A percentile compares a stretch with the other conserved stretches of the same genome.
Conservation (phyloP, 1,284 basidiomycete genomes). For the Quambalaria eucalypti region DNA sequence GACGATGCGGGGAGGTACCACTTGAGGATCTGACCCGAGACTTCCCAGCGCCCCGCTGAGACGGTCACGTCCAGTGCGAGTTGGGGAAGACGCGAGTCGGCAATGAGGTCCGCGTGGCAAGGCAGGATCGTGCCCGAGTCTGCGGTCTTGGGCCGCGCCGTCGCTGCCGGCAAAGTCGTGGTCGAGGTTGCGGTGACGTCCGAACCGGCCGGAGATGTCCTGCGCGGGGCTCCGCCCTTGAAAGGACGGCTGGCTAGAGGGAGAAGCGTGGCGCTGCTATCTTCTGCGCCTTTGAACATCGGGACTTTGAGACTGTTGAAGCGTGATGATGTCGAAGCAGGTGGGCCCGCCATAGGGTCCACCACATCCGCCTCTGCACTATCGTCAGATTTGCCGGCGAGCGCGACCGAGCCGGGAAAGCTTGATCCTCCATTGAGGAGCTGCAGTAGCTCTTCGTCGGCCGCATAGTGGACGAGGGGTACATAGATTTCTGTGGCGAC, state of each 20-base stretch:
- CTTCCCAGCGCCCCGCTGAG: slow-evolving; percentile 61
- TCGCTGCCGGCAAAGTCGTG: too few species aligned
- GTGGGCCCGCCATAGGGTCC: too few species aligned
- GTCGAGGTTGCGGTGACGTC: slow-evolving; percentile 3
- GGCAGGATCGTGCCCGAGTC: slow-evolving; percentile 1
- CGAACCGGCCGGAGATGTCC: too few species aligned
- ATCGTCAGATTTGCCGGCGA: background rate
- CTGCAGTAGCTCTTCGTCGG: slow-evolving; percentile 33
- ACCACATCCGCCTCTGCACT: too few species aligned
- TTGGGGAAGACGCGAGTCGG: slow-evolving; percentile 2
- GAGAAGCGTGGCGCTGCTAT: slow-evolving; percentile 7
- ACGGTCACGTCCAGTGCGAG: slow-evolving; percentile 50
- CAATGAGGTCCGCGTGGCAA: background rate
- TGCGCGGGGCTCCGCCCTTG: too few species aligned
- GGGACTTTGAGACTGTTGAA: too few species aligned
- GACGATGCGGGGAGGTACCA: slow-evolving; percentile 66
- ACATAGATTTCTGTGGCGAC: slow-evolving; percentile 71
- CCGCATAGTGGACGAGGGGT: slow-evolving; percentile 79
- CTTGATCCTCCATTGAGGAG: background rate
- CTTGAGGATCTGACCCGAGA: slow-evolving; percentile 61
- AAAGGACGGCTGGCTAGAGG: background rate
- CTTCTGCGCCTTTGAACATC: background rate
- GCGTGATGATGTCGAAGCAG: too few species aligned
- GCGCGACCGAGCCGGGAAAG: background rate
- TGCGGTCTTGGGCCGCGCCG: too few species aligned